Percentiles rank a stretch among this genome's conserved stretches.
These are phyloP conservation scores for Parmales sp. DNA, from an alignment of 108 stramenopile genomes.

Conservation along the genomic window DNA sequence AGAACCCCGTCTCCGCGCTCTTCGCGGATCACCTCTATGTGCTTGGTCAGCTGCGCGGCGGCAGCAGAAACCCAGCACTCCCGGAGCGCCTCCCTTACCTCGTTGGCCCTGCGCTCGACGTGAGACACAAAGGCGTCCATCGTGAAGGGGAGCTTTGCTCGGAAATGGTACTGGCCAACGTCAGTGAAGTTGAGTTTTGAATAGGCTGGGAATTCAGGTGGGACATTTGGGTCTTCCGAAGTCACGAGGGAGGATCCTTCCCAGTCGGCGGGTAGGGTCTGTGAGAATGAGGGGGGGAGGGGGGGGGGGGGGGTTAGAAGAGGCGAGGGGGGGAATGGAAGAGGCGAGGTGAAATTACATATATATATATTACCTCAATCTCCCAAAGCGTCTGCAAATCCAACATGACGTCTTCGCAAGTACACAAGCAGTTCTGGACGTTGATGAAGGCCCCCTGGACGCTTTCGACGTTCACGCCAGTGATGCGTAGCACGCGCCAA, in stretches of 20 bases:
- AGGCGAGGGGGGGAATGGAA: too few relatives aligned
- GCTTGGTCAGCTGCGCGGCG: slow-evolving; percentile 17
- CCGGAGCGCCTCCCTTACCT: slow-evolving; percentile 29
- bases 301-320: background rate
- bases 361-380: too few relatives aligned
- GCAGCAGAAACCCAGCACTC: slow-evolving; percentile 33
- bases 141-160: slow-evolving; percentile 24
- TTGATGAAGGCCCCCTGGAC: slow-evolving; percentile 16
- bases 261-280: slow-evolving; percentile 22
- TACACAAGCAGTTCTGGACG: slow-evolving; percentile 20
- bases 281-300: too few relatives aligned
- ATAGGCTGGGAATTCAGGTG: slow-evolving; percentile 11
- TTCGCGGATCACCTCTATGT: slow-evolving; percentile 15
- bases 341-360: too few relatives aligned
- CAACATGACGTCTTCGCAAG: slow-evolving; percentile 24
- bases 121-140: slow-evolving; percentile 31
- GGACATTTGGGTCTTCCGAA: background rate
- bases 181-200: slow-evolving; percentile 30
- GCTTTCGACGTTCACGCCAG: slow-evolving; percentile 19
- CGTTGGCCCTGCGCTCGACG: slow-evolving; percentile 30
- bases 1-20: background rate
- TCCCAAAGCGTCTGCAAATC: slow-evolving; percentile 29
- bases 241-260: background rate
- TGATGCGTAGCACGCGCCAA: slow-evolving; percentile 30
- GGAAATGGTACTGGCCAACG: slow-evolving; percentile 20